Conservation (phyloP, 805 yeast genomes). For the Candida yuanshanica region DNA sequence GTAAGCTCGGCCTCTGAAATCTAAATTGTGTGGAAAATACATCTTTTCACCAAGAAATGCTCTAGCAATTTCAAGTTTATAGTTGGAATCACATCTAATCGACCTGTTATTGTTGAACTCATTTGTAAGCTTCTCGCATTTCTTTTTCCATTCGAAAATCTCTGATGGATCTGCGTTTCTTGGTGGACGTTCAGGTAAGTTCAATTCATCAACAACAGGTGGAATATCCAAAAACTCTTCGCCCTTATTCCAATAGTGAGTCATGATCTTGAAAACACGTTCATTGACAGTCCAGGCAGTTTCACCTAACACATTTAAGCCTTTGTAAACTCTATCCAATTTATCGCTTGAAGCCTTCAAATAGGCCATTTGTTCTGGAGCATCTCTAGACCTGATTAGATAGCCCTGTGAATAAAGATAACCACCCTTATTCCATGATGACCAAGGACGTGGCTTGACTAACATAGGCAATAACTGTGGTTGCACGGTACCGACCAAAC, state of each 20-base stretch:
- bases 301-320: conserved; percentile 77
- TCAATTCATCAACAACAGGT: conserved; percentile 39
- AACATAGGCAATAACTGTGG: conserved; percentile 94
- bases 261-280: conserved; percentile 58
- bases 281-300: conserved; percentile 93
- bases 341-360: conserved; percentile 76
- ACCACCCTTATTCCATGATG: conserved; percentile 77
- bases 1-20: conserved; percentile 80
- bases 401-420: conserved; percentile 58
- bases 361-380: conserved; percentile 88
- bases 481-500: conserved; percentile 57
- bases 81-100: conserved; percentile 88
- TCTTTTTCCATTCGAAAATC: conserved; percentile 61
- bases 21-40: conserved; percentile 76
- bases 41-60: conserved; percentile 79
- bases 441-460: conserved; percentile 87
- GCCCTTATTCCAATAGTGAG: conserved; percentile 85
- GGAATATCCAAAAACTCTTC: conserved; percentile 71
- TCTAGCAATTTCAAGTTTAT: conserved; percentile 91
- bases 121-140: conserved; percentile 50
- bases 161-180: conserved; percentile 66
- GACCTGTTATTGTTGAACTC: conserved; percentile 69
- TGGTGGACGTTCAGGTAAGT: conserved; percentile 53
- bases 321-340: conserved; percentile 64
- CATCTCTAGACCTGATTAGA: conserved; percentile 72